A percentile compares a stretch with the other conserved stretches of the same genome.
These are phyloP conservation scores for Ophiostoma ips DNA, from an alignment of 2,329 filamentous ascomycete genomes.

Conservation along the genomic window DNA sequence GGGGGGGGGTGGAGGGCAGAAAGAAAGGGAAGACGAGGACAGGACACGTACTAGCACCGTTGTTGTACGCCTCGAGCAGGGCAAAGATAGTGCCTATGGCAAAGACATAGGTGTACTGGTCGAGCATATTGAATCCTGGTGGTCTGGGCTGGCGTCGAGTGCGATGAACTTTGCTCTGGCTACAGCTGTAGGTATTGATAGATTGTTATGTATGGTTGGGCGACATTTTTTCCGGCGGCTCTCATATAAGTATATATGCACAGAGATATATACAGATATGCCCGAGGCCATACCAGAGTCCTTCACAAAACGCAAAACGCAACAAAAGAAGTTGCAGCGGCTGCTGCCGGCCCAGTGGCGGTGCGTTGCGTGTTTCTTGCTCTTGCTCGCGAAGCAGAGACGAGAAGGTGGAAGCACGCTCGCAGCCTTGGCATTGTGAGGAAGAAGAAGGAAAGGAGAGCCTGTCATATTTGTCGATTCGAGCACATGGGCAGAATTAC, in stretches of 20 bases:
- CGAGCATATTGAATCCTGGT: constrained; percentile 22
- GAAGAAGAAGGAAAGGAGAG: background rate
- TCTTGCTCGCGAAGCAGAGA: background rate
- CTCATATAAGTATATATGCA: background rate
- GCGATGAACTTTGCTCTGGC: too few relatives aligned
- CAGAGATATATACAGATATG: background rate
- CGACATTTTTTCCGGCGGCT: too few relatives aligned
- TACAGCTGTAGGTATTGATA: too few relatives aligned
- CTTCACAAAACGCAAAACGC: background rate
- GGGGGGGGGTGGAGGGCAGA: background rate
- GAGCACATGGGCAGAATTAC: constrained; percentile 1
- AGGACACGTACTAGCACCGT: constrained; percentile 53
- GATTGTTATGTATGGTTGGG: too few relatives aligned
- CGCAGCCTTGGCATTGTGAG: background rate
- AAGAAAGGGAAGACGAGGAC: background rate
- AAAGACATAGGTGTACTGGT: constrained; percentile 57
- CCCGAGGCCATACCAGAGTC: background rate
- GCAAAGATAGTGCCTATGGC: constrained; percentile 65
- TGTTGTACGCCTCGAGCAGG: constrained; percentile 65
- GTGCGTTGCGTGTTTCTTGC: background rate
- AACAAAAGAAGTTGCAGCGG: background rate
- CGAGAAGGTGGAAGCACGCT: background rate
- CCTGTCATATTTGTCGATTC: constrained; percentile 2
- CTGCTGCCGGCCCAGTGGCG: background rate
- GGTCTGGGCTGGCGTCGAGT: background rate